Percentiles rank a stretch among this genome's conserved stretches.
Conservation (phyloP, 2,329 filamentous ascomycete species). For the Stromatinia cepivora region DNA sequence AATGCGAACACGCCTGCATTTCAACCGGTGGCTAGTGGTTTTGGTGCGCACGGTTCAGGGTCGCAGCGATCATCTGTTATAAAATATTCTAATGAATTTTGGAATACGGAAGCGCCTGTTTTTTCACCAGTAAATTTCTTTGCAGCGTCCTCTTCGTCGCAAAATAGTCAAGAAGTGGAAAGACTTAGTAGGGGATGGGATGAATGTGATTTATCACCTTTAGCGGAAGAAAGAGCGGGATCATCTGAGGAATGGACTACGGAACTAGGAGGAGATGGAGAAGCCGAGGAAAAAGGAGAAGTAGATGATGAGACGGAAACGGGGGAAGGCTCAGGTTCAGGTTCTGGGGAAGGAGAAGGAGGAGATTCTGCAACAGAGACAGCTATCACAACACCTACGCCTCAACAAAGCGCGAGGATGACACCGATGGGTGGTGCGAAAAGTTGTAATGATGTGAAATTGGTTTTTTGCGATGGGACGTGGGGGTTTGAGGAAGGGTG, state of each 20-base stretch:
- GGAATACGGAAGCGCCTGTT: background rate
- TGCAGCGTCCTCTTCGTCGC: background rate
- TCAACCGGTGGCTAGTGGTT: background rate
- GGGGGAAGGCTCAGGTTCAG: background rate
- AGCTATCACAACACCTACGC: constrained; percentile 1
- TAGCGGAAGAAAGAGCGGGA: background rate
- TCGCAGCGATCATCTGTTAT: background rate
- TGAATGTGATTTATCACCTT: constrained; percentile 3
- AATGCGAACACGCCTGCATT: background rate
- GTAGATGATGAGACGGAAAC: background rate
- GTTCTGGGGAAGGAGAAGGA: background rate
- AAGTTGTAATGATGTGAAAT: constrained; percentile 8
- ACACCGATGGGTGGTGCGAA: background rate
- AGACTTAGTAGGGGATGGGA: background rate
- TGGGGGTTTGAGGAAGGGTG: no score
- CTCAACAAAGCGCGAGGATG: background rate
- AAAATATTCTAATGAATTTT: background rate
- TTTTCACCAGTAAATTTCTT: constrained; percentile 4
- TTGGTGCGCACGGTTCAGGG: background rate
- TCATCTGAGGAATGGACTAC: background rate
- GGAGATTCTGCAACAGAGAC: background rate
- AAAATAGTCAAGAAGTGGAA: background rate
- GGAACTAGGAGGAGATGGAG: background rate
- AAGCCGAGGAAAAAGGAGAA: background rate
- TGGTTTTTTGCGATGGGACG: background rate